Conservation (phyloP, 2,329 filamentous ascomycete genomes). For the Botrytis elliptica region DNA sequence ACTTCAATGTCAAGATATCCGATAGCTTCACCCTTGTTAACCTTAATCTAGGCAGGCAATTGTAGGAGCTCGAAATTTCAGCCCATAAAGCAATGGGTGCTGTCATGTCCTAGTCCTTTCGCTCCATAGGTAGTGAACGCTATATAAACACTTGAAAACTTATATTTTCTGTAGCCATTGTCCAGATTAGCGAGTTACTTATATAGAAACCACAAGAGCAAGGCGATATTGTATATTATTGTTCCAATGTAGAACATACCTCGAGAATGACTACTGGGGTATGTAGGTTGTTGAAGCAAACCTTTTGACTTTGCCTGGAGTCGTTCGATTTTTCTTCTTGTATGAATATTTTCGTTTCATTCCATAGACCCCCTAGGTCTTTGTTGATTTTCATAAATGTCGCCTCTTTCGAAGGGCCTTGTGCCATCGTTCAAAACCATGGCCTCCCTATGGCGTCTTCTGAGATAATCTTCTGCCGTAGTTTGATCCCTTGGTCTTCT, state of each 20-base stretch:
- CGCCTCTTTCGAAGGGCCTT: slow-evolving; percentile 66
- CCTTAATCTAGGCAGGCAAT: background rate
- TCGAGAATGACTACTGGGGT: background rate
- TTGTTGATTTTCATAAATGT: slow-evolving; percentile 66
- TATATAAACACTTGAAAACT: background rate
- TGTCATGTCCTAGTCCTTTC: background rate
- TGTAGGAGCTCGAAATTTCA: background rate
- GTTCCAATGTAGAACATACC: background rate
- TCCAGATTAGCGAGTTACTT: background rate
- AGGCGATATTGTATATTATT: background rate
- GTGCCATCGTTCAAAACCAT: slow-evolving; percentile 91
- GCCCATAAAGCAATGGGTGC: background rate
- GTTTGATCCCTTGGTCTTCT: slow-evolving; percentile 52
- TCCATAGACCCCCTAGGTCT: background rate
- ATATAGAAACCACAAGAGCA: background rate
- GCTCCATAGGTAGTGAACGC: background rate
- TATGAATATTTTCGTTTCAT: background rate
- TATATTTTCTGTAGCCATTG: background rate
- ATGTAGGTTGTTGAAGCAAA: background rate
- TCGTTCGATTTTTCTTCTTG: background rate
- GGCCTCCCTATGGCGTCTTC: slow-evolving; percentile 77
- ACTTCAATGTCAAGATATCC: background rate
- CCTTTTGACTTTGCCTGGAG: background rate
- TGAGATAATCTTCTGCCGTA: slow-evolving; percentile 67
- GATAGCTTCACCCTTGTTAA: background rate